Percentiles rank a stretch among this genome's conserved stretches.
Conservation (phyloP, 805 yeast genomes). For the Kluyveromyces siamensis region DNA sequence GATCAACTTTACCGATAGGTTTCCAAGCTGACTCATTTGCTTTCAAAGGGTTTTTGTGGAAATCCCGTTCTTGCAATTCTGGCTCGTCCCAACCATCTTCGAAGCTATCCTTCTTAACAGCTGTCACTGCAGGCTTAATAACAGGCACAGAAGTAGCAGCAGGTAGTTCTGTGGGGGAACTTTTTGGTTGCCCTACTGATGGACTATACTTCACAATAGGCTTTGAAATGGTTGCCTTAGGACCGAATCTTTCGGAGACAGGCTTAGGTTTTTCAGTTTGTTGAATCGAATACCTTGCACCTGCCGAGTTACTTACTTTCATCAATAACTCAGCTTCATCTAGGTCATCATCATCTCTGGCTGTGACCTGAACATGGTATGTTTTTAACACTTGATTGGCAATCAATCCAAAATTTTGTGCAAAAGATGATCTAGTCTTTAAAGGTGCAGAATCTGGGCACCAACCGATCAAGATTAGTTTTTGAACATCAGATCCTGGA, state of each 20-base stretch:
- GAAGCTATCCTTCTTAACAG: background rate
- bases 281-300: conserved; percentile 83
- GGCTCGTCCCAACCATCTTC: conserved; percentile 41
- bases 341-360: conserved; percentile 88
- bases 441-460: conserved; percentile 93
- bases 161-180: conserved; percentile 14
- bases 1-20: conserved; percentile 55
- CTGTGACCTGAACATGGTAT: conserved; percentile 93
- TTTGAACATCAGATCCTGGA: conserved; percentile 84
- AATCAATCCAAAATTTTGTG: conserved; percentile 68
- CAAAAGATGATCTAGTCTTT: conserved; percentile 66
- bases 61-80: conserved; percentile 38
- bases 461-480: conserved; percentile 85
- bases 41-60: conserved; percentile 37
- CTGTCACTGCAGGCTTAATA: conserved; percentile 9
- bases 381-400: conserved; percentile 57
- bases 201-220: conserved; percentile 4
- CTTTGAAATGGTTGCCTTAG: conserved; percentile 4
- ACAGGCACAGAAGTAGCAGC: conserved; percentile 2
- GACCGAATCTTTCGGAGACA: conserved; percentile 2
- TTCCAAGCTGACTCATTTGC: conserved; percentile 42
- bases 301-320: conserved; percentile 83
- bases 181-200: conserved; percentile 7
- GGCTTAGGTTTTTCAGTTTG: conserved; percentile 14
- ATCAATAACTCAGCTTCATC: conserved; percentile 66